phyloP scores from a whole-genome alignment of 768 basidiomycete genomes.

The Suillus clintonianus region DNA sequence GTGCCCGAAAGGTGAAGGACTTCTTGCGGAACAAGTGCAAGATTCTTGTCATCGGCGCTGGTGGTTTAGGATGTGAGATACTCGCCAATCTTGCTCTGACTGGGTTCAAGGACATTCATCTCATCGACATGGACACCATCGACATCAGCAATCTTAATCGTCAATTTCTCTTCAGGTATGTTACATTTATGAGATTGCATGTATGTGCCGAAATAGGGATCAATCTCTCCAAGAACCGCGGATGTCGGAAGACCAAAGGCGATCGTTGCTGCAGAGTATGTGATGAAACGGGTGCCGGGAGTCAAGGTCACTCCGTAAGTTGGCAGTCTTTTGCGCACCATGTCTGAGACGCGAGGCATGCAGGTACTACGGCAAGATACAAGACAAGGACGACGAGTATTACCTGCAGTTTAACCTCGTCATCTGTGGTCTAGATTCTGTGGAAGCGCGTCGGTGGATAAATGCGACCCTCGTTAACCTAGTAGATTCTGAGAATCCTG shows the following conservation, averaged over 20 bases:
- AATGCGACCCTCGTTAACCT: conserved; percentile 96
- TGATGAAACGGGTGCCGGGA: conserved; percentile 95
- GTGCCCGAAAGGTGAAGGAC: conserved; percentile 67
- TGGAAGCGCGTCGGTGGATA: conserved; percentile 98
- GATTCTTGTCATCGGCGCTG: conserved; percentile 97
- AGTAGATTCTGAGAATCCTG: conserved; percentile 90
- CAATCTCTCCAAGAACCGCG: conserved; percentile 55
- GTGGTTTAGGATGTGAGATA: conserved; percentile 97
- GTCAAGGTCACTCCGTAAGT: conserved; percentile 96
- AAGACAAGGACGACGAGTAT: conserved; percentile 94
- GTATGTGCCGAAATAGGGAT: neutral
- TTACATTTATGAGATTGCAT: conserved; percentile 4
- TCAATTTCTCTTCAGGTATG: conserved; percentile 94
- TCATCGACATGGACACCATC: conserved; percentile 99
- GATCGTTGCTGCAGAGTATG: conserved; percentile 89
- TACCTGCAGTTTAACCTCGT: conserved; percentile 97
- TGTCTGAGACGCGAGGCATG: conserved; percentile 12
- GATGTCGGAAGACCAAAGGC: conserved; percentile 97
- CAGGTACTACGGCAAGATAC: conserved; percentile 96
- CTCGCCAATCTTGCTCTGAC: conserved; percentile 93
- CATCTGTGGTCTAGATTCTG: conserved; percentile 96
- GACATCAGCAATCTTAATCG: conserved; percentile 98
- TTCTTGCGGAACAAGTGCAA: conserved; percentile 85
- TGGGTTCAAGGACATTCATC: conserved; percentile 98
- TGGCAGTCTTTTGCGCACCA: neutral